Evolutionary conservation across 2,329 filamentous ascomycete genomes (phyloP).

Genomic region (Alternaria gansuensis): DNA sequence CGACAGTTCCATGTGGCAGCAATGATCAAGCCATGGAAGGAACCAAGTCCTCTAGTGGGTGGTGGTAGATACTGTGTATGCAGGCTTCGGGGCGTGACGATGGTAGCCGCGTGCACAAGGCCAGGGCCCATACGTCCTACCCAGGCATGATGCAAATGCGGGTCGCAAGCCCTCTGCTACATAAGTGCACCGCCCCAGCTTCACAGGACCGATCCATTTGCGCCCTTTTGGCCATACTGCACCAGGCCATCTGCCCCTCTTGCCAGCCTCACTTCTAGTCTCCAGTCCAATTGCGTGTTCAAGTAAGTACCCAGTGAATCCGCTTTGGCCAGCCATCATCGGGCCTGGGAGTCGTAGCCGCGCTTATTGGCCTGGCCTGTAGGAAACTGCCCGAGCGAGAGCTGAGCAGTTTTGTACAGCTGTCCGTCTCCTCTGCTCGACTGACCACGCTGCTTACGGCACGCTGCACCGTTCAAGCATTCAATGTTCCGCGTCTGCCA

Average conservation of each 20-base stretch:
- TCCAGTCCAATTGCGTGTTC: constrained; percentile 22
- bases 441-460: constrained; percentile 36
- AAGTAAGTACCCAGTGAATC: constrained; percentile 25
- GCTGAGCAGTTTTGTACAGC: constrained; percentile 28
- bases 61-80: constrained; percentile 14
- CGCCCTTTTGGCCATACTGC: constrained; percentile 28
- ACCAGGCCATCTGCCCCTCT: constrained; percentile 9
- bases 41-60: constrained; percentile 11
- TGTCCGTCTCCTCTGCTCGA: constrained; percentile 23
- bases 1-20: constrained; percentile 19
- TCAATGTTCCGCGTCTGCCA: constrained; percentile 28
- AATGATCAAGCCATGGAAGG: constrained; percentile 7
- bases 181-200: constrained; percentile 40
- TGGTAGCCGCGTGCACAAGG: constrained; percentile 38
- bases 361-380: constrained; percentile 31
- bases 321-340: constrained; percentile 35
- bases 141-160: constrained; percentile 43
- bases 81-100: constrained; percentile 29
- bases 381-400: constrained; percentile 25
- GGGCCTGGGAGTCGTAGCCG: constrained; percentile 25
- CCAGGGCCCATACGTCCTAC: constrained; percentile 35
- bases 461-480: constrained; percentile 31
- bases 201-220: constrained; percentile 24
- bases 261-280: constrained; percentile 10
- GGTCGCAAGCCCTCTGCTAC: constrained; percentile 39